These are phyloP conservation scores for Carpinus viminea DNA, from an alignment of 306 rosid genomes.

Conservation along the genomic window DNA sequence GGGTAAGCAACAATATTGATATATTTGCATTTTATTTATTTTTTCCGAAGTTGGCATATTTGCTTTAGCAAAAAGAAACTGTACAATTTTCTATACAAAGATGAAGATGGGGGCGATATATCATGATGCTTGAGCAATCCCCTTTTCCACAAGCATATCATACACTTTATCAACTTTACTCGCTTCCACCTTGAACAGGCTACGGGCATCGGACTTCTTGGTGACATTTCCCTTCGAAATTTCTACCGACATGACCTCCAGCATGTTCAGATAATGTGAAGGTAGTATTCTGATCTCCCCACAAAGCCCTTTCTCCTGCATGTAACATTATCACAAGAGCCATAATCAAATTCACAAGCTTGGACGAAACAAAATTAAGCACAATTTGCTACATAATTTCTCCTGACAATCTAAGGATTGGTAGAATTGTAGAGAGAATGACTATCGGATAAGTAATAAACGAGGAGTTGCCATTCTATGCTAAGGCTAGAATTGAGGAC, in stretches of 20 bases:
- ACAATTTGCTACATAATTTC: background rate
- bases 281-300: conserved; percentile 72
- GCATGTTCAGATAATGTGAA: conserved; percentile 68
- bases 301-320: conserved; percentile 78
- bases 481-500: background rate
- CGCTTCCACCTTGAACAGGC: conserved; percentile 65
- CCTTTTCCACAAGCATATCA: conserved; percentile 67
- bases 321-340: conserved; percentile 1
- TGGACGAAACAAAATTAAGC: background rate
- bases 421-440: background rate
- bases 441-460: background rate
- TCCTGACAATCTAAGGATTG: background rate
- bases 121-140: conserved; percentile 37
- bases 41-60: background rate
- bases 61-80: background rate
- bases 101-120: background rate
- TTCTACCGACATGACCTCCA: conserved; percentile 51
- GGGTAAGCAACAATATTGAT: too few relatives aligned
- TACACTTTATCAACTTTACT: conserved; percentile 77
- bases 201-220: conserved; percentile 65
- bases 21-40: background rate
- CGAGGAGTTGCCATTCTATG: background rate
- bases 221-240: conserved; percentile 58
- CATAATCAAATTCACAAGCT: conserved; percentile 21
- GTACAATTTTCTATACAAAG: conserved; percentile 11